Percentiles rank a stretch among this genome's conserved stretches.
phyloP scores from a whole-genome alignment of 2,329 filamentous ascomycete species.

The Xylaria sp. region DNA sequence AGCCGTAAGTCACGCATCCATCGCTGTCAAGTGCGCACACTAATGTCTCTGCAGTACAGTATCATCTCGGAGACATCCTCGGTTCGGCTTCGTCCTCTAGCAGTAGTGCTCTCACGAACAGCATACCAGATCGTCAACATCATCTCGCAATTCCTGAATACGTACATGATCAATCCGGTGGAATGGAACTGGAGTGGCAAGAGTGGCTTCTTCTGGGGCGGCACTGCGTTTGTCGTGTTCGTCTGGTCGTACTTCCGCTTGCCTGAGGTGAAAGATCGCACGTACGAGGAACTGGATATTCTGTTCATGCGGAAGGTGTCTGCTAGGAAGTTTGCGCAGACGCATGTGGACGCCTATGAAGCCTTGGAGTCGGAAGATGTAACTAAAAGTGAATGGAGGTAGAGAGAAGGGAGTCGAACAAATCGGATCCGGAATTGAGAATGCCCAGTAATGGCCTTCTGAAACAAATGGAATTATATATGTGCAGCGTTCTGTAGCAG shows the following conservation, averaged over 20 bases:
- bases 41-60: constrained; percentile 33
- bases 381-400: constrained; percentile 5
- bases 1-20: constrained; percentile 32
- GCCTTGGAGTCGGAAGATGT: constrained; percentile 8
- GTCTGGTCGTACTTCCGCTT: constrained; percentile 48
- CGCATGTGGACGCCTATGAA: constrained; percentile 32
- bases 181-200: constrained; percentile 38
- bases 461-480: background rate
- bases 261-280: constrained; percentile 47
- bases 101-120: constrained; percentile 41
- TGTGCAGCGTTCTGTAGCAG: background rate
- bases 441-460: background rate
- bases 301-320: constrained; percentile 42
- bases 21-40: background rate
- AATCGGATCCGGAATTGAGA: background rate
- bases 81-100: constrained; percentile 41
- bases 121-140: constrained; percentile 43
- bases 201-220: constrained; percentile 41
- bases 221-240: constrained; percentile 39
- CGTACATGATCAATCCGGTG: constrained; percentile 37
- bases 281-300: constrained; percentile 49
- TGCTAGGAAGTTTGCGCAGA: constrained; percentile 36
- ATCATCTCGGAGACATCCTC: constrained; percentile 46
- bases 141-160: constrained; percentile 36
- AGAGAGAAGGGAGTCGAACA: constrained; percentile 14